Evolutionary conservation across 2,329 filamentous ascomycete genomes (phyloP).

Genomic region (Colletotrichum salicis): DNA sequence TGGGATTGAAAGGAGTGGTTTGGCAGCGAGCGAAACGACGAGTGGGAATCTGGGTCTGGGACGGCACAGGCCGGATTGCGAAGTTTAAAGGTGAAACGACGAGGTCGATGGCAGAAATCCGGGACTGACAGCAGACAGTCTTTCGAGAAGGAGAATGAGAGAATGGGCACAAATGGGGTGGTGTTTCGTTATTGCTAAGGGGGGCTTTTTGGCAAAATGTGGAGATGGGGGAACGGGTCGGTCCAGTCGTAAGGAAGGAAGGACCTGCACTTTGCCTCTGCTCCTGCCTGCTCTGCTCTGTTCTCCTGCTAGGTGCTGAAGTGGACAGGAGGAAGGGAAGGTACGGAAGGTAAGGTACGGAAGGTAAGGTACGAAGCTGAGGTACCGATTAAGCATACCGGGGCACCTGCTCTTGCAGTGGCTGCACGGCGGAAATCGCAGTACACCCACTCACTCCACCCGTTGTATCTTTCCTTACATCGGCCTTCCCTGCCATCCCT

Average conservation of each 20-base stretch:
- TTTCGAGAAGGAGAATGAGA: slow-evolving; percentile 36
- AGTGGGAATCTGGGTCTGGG: slow-evolving; percentile 33
- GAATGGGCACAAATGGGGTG: slow-evolving; percentile 25
- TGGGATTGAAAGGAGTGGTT: neutral
- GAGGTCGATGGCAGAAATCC: slow-evolving; percentile 35
- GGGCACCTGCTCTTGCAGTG: slow-evolving; percentile 14
- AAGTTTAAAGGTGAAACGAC: slow-evolving; percentile 37
- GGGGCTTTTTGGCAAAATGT: slow-evolving; percentile 35
- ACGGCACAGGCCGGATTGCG: slow-evolving; percentile 36
- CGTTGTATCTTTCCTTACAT: slow-evolving; percentile 3
- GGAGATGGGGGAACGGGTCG: slow-evolving; percentile 35
- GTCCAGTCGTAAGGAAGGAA: slow-evolving; percentile 19
- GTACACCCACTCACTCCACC: slow-evolving; percentile 2
- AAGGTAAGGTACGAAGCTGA: neutral
- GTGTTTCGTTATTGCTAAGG: slow-evolving; percentile 36
- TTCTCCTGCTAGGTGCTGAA: neutral
- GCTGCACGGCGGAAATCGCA: slow-evolving; percentile 17
- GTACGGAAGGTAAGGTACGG: neutral
- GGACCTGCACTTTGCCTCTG: neutral
- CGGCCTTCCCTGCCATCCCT: neutral
- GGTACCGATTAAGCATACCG: neutral
- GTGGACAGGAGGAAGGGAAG: neutral
- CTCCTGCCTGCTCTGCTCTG: neutral
- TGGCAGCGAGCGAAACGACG: slow-evolving; percentile 32
- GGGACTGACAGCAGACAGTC: slow-evolving; percentile 36